Conservation (phyloP, 129 eudicot species). For the Arctium lappa region DNA sequence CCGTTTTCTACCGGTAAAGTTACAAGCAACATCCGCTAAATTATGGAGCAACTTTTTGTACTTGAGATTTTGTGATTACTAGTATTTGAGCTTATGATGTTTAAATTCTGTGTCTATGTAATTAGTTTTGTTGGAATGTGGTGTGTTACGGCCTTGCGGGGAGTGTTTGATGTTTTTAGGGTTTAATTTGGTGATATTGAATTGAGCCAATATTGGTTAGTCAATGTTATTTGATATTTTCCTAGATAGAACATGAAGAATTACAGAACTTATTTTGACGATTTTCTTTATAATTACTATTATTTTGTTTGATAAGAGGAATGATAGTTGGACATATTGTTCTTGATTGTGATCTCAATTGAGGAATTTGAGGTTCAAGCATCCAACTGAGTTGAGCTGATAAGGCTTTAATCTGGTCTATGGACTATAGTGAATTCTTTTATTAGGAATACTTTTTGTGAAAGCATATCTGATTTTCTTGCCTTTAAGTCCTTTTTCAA, state of each 20-base stretch:
- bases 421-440: not conserved
- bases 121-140: not conserved
- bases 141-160: not conserved
- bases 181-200: constrained; percentile 11
- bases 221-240: not conserved
- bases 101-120: not conserved
- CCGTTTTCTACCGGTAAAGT: not conserved
- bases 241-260: not conserved
- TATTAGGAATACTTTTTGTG: too few relatives aligned
- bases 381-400: not conserved
- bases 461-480: too few relatives aligned
- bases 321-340: not conserved
- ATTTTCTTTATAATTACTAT: not conserved
- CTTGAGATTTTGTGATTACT: not conserved
- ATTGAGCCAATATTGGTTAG: not conserved
- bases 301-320: constrained; percentile 1
- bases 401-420: not conserved
- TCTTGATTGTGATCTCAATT: not conserved
- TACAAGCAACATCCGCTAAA: constrained; percentile 1
- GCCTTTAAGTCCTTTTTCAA: too few relatives aligned
- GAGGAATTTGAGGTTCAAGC: not conserved
- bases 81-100: not conserved
- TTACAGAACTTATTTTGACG: not conserved
- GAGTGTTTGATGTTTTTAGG: constrained; percentile 14
- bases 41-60: not conserved